Evolutionary conservation across 2,329 filamentous ascomycete species (phyloP).

Genomic region (Cladosporium colombiae): DNA sequence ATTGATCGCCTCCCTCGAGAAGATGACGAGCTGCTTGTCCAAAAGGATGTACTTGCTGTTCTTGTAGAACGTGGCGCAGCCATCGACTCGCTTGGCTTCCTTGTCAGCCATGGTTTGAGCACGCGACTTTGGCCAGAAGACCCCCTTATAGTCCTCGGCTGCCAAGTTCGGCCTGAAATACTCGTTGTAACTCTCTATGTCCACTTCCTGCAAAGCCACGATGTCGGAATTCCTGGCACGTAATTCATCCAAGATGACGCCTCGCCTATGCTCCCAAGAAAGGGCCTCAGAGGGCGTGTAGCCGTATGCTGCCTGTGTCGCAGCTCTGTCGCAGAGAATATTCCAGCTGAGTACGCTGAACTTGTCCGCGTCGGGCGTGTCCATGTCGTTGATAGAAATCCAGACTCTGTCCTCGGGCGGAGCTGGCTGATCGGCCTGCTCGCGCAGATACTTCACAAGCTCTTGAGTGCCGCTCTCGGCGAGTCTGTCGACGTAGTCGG

Average conservation of each 20-base stretch:
- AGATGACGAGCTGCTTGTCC: conserved; percentile 93
- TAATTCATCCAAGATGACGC: conserved; percentile 81
- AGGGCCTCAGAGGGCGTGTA: conserved; percentile 84
- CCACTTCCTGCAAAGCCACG: conserved; percentile 90
- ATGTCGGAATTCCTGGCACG: conserved; percentile 80
- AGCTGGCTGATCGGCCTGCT: conserved; percentile 69
- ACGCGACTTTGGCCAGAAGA: conserved; percentile 87
- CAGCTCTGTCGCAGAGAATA: conserved; percentile 91
- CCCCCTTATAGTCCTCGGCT: conserved; percentile 86
- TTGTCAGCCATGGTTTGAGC: conserved; percentile 89
- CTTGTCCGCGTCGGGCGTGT: conserved; percentile 56
- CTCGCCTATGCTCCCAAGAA: conserved; percentile 82
- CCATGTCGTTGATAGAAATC: conserved; percentile 67
- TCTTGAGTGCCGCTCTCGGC: conserved; percentile 85
- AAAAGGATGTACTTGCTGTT: conserved; percentile 89
- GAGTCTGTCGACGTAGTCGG: conserved; percentile 73
- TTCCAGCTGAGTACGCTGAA: conserved; percentile 93
- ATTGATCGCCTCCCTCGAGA: conserved; percentile 88
- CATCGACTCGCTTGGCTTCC: conserved; percentile 87
- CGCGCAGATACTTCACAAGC: conserved; percentile 78
- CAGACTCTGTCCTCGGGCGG: conserved; percentile 75
- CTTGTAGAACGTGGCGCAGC: conserved; percentile 96
- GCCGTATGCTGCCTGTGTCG: conserved; percentile 80
- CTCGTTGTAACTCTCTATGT: conserved; percentile 86
- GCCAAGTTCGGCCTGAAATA: conserved; percentile 87